Evolutionary conservation across 2,329 filamentous ascomycete genomes (phyloP).

Genomic region (Paecilomyces formosus): DNA sequence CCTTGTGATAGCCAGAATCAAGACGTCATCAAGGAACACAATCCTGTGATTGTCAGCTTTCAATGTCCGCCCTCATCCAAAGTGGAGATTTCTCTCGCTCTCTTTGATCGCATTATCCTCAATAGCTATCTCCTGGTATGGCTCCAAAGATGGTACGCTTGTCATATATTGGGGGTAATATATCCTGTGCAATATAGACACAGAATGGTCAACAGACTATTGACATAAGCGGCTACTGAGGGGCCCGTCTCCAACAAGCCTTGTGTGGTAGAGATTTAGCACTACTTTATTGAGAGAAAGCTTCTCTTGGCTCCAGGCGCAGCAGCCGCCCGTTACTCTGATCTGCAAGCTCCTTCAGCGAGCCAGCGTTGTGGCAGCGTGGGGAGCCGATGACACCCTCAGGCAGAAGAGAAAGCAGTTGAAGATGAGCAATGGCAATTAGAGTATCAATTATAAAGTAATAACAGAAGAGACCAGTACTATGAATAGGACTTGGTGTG

Average conservation of each 20-base stretch:
- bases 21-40: neutral
- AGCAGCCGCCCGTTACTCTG: neutral
- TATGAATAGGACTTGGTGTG: neutral
- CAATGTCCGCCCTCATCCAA: neutral
- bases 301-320: neutral
- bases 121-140: neutral
- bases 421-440: neutral
- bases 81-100: neutral
- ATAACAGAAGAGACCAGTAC: neutral
- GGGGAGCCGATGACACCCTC: neutral
- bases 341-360: neutral
- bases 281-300: neutral
- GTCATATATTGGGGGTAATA: neutral
- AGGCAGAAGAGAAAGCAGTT: neutral
- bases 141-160: neutral
- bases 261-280: neutral
- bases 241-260: neutral
- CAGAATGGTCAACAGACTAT: neutral
- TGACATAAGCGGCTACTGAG: neutral
- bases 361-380: neutral
- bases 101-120: neutral
- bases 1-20: neutral
- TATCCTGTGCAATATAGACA: neutral
- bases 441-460: neutral
- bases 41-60: neutral